Conservation (phyloP, 495 filamentous ascomycete genomes). For the Pyronema omphalodes region DNA sequence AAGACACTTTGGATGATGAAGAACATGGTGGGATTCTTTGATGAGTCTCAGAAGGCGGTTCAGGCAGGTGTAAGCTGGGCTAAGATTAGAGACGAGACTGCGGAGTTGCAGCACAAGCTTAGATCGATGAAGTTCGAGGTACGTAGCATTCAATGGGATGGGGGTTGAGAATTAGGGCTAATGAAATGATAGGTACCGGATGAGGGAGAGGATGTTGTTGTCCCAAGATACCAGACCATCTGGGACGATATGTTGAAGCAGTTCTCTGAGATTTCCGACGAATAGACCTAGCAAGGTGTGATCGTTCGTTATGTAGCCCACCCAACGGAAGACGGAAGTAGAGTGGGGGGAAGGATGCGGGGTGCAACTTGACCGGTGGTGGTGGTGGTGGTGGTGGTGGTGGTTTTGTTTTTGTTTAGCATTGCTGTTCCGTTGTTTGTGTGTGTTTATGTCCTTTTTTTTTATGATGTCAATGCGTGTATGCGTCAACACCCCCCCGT, state of each 20-base stretch:
- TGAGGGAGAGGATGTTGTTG: constrained; percentile 20
- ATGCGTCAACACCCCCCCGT: too few relatives aligned
- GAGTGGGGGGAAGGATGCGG: too few relatives aligned
- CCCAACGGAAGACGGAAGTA: too few relatives aligned
- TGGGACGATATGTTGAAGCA: constrained; percentile 83
- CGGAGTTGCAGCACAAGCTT: constrained; percentile 64
- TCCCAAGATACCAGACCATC: constrained; percentile 65
- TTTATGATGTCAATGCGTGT: too few relatives aligned
- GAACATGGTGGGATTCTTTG: constrained; percentile 91
- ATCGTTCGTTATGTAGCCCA: too few relatives aligned
- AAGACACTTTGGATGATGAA: constrained; percentile 99
- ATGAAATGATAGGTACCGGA: constrained; percentile 20
- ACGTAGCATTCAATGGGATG: constrained; percentile 17
- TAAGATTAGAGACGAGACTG: constrained; percentile 79
- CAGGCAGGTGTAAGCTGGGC: constrained; percentile 74
- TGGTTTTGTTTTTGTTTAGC: too few relatives aligned
- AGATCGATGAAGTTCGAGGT: constrained; percentile 94
- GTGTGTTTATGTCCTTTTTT: too few relatives aligned
- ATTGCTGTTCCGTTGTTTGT: too few relatives aligned
- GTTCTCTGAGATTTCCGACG: constrained; percentile 83
- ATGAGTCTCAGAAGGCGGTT: constrained; percentile 91
- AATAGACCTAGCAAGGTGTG: constrained; percentile 38
- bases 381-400: too few relatives aligned
- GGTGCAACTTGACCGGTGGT: too few relatives aligned
- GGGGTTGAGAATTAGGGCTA: neutral